Evolutionary conservation across 805 yeast species (phyloP), one percentile per base, ranked within the genome.

Genomic region (Wickerhamomyces xylosicus): DNA sequence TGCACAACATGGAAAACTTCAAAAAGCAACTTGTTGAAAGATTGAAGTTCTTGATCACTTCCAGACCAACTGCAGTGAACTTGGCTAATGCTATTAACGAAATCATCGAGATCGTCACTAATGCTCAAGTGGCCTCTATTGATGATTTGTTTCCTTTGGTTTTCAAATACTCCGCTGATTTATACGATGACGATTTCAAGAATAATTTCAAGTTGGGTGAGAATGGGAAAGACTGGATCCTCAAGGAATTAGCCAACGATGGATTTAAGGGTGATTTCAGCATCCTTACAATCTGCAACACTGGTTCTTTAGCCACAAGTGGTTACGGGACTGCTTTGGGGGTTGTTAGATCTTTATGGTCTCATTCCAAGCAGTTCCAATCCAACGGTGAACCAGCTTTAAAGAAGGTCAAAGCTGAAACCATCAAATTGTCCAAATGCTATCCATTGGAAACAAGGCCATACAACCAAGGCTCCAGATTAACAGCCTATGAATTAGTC

Each of bases 281-380:
- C 1, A 89, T 86, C 3, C 62, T 92, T 55, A 90, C 97, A 1
- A 85, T 92, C 41, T 90, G 98, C 61, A 90, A 90, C 61, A 90
- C 98, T 1, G 98, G 98, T 0, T 85, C 97, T 0, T 66, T 90
- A 42, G 98, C 98, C 1, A 90, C 98, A 2, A 85, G 97, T 4
- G 97, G 97, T 2, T 90, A 87, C 56, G 98, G 98, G 22, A 90
- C 98, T 5, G 97, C 97, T 0, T 67, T 90, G 22, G 97, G 98
- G 13, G 85, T 92, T 19, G 77, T 90, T 31, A 74, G 97, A 47
- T 76, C 95, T 0, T 65, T 84, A 44, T 72, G 70, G 71, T 53
- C 56, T 38, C 60, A 66, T 44, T 57, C 74, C 1, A 47, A 59
- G 36, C 38, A 46, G 3, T 42, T 42, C 4, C 16, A 46, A 20